These are phyloP conservation scores for Raffaelea ambrosiae DNA, from an alignment of 2,329 filamentous ascomycete genomes.

Conservation along the genomic window DNA sequence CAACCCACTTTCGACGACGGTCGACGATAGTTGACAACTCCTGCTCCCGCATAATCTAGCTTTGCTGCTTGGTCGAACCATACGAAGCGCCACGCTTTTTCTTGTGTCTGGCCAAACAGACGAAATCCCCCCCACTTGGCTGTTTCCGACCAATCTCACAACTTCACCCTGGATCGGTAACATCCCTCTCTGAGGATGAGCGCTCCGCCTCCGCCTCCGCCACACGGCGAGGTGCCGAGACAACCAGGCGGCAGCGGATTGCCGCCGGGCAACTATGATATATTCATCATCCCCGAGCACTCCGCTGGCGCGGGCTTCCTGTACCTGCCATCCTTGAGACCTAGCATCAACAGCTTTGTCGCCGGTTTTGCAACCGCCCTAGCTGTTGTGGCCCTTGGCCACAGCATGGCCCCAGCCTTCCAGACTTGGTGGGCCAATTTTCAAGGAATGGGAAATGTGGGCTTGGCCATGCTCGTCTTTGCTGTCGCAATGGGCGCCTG, in stretches of 20 bases:
- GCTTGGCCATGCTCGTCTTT: slow-evolving; percentile 62
- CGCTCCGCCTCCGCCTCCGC: slow-evolving; percentile 72
- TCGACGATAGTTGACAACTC: too few relatives aligned
- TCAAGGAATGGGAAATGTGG: slow-evolving; percentile 62
- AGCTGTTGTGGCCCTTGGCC: slow-evolving; percentile 62
- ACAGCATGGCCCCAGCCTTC: slow-evolving; percentile 64
- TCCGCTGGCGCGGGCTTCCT: slow-evolving; percentile 83
- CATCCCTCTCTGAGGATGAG: slow-evolving; percentile 28
- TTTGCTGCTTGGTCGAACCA: background rate
- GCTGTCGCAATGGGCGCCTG: slow-evolving; percentile 71
- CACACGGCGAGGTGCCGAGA: slow-evolving; percentile 73
- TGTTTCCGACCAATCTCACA: background rate
- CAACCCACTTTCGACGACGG: too few relatives aligned
- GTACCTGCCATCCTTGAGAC: slow-evolving; percentile 83
- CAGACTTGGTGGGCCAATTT: slow-evolving; percentile 65
- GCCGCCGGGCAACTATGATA: slow-evolving; percentile 88
- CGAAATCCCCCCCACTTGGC: background rate
- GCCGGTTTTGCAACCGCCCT: slow-evolving; percentile 76
- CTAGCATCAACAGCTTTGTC: slow-evolving; percentile 83
- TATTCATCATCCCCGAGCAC: slow-evolving; percentile 92
- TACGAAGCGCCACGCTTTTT: background rate
- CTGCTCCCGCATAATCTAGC: too few relatives aligned
- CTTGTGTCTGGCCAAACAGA: slow-evolving; percentile 1
- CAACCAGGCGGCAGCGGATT: slow-evolving; percentile 47
- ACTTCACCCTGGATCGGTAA: slow-evolving; percentile 10